phyloP scores from a whole-genome alignment of 306 rosid species.

The Prunus armeniaca region DNA sequence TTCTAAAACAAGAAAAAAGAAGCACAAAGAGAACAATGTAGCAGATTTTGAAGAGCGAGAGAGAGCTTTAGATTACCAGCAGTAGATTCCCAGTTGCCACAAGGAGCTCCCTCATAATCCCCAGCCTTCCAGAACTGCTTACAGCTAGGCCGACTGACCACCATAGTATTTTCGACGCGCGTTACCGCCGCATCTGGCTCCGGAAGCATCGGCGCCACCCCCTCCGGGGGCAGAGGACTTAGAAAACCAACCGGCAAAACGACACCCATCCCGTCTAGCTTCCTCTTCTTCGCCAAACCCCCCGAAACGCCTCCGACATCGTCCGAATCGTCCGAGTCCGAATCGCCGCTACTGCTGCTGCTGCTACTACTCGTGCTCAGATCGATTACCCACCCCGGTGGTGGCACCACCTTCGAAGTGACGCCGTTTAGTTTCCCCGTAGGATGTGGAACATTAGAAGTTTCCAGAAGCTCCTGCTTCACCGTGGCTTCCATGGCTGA shows the following conservation, averaged over 20 bases:
- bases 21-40: not conserved
- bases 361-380: slow-evolving; percentile 43
- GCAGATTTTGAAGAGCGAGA: not conserved
- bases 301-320: slow-evolving; percentile 13
- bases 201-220: slow-evolving; percentile 11
- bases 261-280: slow-evolving; percentile 30
- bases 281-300: slow-evolving; percentile 37
- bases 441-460: not conserved
- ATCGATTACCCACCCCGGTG: slow-evolving; percentile 40
- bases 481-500: slow-evolving; percentile 46
- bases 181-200: slow-evolving; percentile 12
- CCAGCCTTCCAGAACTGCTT: slow-evolving; percentile 99
- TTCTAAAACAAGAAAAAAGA: too few relatives aligned
- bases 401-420: not conserved
- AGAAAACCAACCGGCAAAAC: slow-evolving; percentile 56
- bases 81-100: slow-evolving; percentile 36
- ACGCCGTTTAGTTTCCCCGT: slow-evolving; percentile 2
- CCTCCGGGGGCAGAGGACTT: slow-evolving; percentile 25
- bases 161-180: not conserved
- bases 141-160: slow-evolving; percentile 7
- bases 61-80: slow-evolving; percentile 38
- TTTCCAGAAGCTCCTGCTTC: slow-evolving; percentile 38
- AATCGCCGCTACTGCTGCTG: slow-evolving; percentile 39
- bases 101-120: slow-evolving; percentile 60
- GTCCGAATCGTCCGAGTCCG: slow-evolving; percentile 25